Evolutionary conservation across 1,284 basidiomycete genomes (phyloP), one percentile per base, ranked within the genome.

Genomic region (Rhodofomes roseus): DNA sequence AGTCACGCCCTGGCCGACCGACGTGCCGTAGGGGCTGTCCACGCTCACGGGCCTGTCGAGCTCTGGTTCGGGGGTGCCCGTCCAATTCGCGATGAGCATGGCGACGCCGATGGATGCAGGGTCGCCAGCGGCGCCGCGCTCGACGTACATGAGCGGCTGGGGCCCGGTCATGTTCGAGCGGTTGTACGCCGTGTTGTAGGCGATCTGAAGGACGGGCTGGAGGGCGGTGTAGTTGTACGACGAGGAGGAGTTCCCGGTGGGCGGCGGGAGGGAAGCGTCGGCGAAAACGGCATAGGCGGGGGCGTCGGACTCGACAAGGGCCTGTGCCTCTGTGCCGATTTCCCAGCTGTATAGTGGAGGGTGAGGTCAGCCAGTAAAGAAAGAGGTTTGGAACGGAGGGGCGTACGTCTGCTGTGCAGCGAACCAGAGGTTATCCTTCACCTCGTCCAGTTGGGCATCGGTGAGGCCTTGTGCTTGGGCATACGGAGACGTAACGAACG

Each of bases 31-130:
- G 34, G 60, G 29, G 36, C 46, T 50, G 16, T 25, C 46, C 27
- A 29, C 36, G 22, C 5, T 27, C 6, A 20, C 14, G 4, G 56
- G 34, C 36, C n/a, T 23, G 23, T 51, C 22, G 12, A 50, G 14
- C 56, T 44, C 41, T n/a, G 56, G 39, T 55, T 52, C 60, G 4
- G 74, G 74, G 27, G 73, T 76, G 1, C 77, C 77, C 0, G 89
- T 91, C 85, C 84, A 89, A 67, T 90, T 89, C 2, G 92, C 90
- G 4, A 96, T 72, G 50, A 95, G 74, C 23, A 94, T 85, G 0
- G 89, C 81, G n/a, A 91, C 79, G 0, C 93, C 94, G 52, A 95
- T 81, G 62, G 87, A 88, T 0, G 92, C 85, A 0, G 95, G 94
- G 74, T 97, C 95, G 3, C 78, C 86, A 0, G 88, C 89, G 0